Evolutionary conservation across 768 basidiomycete genomes (phyloP), one percentile per base, ranked within the genome.

Genomic region (Lanmaoa pseudosensibilis): DNA sequence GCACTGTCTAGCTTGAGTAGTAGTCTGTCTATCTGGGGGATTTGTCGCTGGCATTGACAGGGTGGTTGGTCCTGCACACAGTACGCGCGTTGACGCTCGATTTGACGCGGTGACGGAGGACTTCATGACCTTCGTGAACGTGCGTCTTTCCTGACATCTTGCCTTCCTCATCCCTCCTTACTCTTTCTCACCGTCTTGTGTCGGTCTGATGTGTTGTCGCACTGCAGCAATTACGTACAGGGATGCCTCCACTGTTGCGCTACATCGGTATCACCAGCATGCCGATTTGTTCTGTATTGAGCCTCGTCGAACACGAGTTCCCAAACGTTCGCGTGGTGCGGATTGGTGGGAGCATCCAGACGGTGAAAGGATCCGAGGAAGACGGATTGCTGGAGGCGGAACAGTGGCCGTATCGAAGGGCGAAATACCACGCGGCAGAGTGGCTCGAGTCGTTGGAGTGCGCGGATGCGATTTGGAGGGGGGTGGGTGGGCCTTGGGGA

Each of bases 371-470:
- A 37, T 56, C 53, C 2, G 50, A 16, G 16, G 68, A 57, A n/a
- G 72, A 74, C 32, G 77, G 71, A 2, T 46, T 59, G 37, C 54
- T 77, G 25, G 78, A 81, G 56, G 64, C 83, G 32, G 83, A 82
- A 50, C 78, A 78, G 53, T 87, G 85, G 82, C 78, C 85, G 5
- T 78, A 77, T 55, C 69, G 79, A 56, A 73, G 83, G 37, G 79
- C 75, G 23, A 69, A 73, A 58, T 83, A 82, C 59, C 80, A 84
- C 56, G 75, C 77, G 4, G 70, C 68, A 16, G 84, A 87, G 62
- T 87, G 85, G 85, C 73, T 88, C 25, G 84, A 86, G 66, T 84
- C 83, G 76, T 67, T 80, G 37, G 84, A 81, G 0, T 87, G 86
- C 59, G 80, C 80, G 58, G 82, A 85, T 57, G 84, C 84, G 30